These are phyloP conservation scores for Wickerhamomyces xylosicus DNA, from an alignment of 805 yeast genomes.

Conservation along the genomic window DNA sequence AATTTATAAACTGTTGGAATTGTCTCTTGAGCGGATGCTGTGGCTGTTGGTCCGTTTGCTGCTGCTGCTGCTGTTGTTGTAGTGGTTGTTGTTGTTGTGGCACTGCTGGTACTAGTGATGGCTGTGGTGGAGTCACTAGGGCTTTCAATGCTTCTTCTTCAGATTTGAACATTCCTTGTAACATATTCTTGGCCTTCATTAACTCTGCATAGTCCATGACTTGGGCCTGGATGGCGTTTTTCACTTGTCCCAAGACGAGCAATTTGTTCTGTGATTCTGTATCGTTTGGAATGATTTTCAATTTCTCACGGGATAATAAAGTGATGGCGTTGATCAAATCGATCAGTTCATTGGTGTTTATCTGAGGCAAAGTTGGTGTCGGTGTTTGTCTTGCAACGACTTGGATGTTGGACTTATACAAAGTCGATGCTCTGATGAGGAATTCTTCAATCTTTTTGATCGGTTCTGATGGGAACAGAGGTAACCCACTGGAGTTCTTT, in stretches of 20 bases:
- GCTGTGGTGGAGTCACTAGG: too few species aligned
- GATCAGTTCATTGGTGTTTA: not conserved
- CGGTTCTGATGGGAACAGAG: constrained; percentile 64
- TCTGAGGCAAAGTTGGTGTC: not conserved
- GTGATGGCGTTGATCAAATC: not conserved
- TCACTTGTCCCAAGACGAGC: not conserved
- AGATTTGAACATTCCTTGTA: not conserved
- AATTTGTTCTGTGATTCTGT: not conserved
- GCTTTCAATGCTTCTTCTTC: not conserved
- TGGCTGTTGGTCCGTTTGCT: constrained; percentile 16
- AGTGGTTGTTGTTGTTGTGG: constrained; percentile 16
- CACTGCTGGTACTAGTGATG: too few species aligned
- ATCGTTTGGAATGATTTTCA: not conserved
- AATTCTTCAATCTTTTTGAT: constrained; percentile 67
- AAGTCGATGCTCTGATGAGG: constrained; percentile 47
- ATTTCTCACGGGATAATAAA: not conserved
- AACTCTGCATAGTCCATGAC: not conserved
- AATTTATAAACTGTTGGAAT: too few species aligned
- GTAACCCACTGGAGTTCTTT: constrained; percentile 46
- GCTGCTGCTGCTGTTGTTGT: constrained; percentile 15
- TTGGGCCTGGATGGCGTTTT: not conserved
- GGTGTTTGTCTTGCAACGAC: constrained; percentile 1
- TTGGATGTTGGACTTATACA: constrained; percentile 22
- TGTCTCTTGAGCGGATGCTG: constrained; percentile 19
- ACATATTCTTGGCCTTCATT: not conserved